These are phyloP conservation scores for Salix dunnii DNA, from an alignment of 345 rosid species.

Conservation along the genomic window DNA sequence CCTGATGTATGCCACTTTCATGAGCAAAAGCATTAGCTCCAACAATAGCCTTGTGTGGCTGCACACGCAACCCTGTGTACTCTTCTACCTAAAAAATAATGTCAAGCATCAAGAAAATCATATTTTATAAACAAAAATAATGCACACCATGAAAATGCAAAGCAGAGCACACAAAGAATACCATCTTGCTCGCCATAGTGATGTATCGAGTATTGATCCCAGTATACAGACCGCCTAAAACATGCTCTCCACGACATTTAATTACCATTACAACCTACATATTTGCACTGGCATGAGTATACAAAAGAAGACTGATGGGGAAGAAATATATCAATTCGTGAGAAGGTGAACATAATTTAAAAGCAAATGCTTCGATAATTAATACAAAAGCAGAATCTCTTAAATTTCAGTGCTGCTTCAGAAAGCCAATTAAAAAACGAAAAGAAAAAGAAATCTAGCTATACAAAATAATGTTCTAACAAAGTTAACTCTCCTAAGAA, in stretches of 20 bases:
- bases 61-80: slow-evolving; percentile 77
- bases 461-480: not conserved
- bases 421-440: not conserved
- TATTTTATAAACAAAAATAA: slow-evolving; percentile 1
- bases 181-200: slow-evolving; percentile 95
- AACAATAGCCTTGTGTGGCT: slow-evolving; percentile 93
- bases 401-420: not conserved
- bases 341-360: not conserved
- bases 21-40: slow-evolving; percentile 98
- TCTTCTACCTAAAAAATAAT: slow-evolving; percentile 69
- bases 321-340: not conserved
- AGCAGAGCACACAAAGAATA: slow-evolving; percentile 16
- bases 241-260: slow-evolving; percentile 77
- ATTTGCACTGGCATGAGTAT: not conserved
- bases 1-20: slow-evolving; percentile 97
- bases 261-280: slow-evolving; percentile 84
- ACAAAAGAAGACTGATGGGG: not conserved
- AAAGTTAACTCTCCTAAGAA: not conserved
- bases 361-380: slow-evolving; percentile 4
- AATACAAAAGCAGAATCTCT: not conserved
- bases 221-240: slow-evolving; percentile 69
- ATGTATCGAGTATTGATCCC: slow-evolving; percentile 79
- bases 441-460: not conserved
- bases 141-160: slow-evolving; percentile 3
- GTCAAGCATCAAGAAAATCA: not conserved